Evolutionary conservation across 768 basidiomycete genomes (phyloP), one percentile per base, ranked within the genome.

Genomic region (Mycena maculata): DNA sequence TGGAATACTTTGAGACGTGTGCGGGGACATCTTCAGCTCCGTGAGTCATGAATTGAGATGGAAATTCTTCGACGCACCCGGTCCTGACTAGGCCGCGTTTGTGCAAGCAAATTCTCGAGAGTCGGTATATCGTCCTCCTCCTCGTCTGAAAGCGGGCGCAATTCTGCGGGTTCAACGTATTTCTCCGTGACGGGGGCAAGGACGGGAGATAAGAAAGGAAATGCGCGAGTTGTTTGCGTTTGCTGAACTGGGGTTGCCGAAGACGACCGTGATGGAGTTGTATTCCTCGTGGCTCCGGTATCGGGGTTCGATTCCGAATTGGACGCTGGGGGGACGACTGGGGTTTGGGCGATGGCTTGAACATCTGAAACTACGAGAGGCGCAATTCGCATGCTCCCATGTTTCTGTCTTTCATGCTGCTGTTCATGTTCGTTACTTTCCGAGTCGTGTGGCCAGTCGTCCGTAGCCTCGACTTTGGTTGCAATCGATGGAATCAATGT

Each of bases 41-140:
- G 16, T 41, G 8, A 31, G 28, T 22, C 31, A 31, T 12, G 2
- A 27, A 38, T 25, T 16, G 20, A 23, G 18, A 47, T 2, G 15
- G 0, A 20, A 41, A 20, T 39, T 53, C 25, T 63, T 63, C 25
- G 54, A 23, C 10, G 25, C n/a, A n/a, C n/a, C n/a, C n/a, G 33
- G 7, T 42, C 20, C 28, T 56, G 48, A 30, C 31, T 28, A 9
- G 63, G 63, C 42, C 42, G 63, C 47, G 63, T 64, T 36, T 48
- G 38, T 30, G 63, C 54, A 27, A 64, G 23, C 38, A 64, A 13
- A 42, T 57, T 31, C 38, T 57, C 31, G 20, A 64, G 45, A 1
- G 55, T 31, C 8, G 63, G 63, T 15, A 64, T 15, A 22, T 48
- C 45, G 13, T 45, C 42, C 20, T 57, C 53, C 2, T 63, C 63